Base-by-base conservation (phyloP, 306 rosid species). In the Castanea crenata region DNA sequence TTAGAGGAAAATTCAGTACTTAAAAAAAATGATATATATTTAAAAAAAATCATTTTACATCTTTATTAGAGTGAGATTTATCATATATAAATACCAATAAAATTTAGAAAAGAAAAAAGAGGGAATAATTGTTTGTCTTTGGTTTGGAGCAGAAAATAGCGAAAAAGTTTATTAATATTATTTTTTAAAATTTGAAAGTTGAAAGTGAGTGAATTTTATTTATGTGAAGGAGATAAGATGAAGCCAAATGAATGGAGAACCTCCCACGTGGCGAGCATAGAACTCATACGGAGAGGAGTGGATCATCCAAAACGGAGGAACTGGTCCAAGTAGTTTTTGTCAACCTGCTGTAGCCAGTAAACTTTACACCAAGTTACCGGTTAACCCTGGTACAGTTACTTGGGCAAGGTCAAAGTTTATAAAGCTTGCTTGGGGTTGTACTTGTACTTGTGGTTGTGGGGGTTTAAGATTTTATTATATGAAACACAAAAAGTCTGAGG, bases 281-380 rank as follows among this genome's bases (percentile, higher is more conserved):
- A 80, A 85, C 51, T 81, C 58, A 29, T 57, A 35, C 31, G 76
- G 76, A 71, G 73, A 79, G 83, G 84, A 88, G 89, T 85, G 91
- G 89, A 88, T 88, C 89, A 83, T 83, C 90, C 83, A 76, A 78
- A 77, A 81, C 76, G 75, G 19, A 83, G 80, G 86, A 89, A 91
- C 85, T 75, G 90, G 80, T 89, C 92, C 86, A 82, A 78, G 72
- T 69, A 63, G 76, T 74, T 86, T 75, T 85, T 55, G 55, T 52
- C 76, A 78, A 85, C 86, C 83, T 74, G 71, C 73, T 83, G 75
- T 83, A 77, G 73, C 83, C 86, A 75, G 91, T 91, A 56, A 23
- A 80, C 67, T 14, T 41, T 19, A 52, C 82, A 44, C 68, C 71
- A 31, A 34, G 76, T 71, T 72, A 83, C 84, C 85, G 79, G 85